Evolutionary conservation across 768 basidiomycete genomes (phyloP), one percentile per base, ranked within the genome.

Genomic region (Mycena floridula): DNA sequence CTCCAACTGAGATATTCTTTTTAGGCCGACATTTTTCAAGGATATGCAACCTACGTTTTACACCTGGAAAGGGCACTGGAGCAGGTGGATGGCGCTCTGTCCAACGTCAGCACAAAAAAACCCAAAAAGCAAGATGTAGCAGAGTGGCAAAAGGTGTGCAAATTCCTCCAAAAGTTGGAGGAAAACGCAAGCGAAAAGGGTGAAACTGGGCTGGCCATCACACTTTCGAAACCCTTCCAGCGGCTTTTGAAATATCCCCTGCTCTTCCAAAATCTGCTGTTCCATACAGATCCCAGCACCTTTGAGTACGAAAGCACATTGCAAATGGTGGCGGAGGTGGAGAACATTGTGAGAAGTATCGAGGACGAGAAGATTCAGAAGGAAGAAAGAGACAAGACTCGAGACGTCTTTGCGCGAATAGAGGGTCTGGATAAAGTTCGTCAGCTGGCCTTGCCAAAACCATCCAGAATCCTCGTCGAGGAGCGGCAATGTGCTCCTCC

Each of bases 311-410:
- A 99, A 62, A 87, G 85, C 58, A 96, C 94, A 11, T 69, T 95
- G 32, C 85, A 86, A 59, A 95, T 98, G 89, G 93, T 97, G 1
- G 90, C 92, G 16, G 93, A 98, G 62, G 89, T 99, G 6, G 96
- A 99, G 66, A 82, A 77, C 16, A 95, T 98, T 55, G 95, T 99
- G 39, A 77, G 95, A 37, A 89, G 88, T 49, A 97, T 99, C 45
- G 95, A 99, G 62, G 95, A 97, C 55, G 93, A 99, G 70, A 98
- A 98, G 72, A 88, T 92, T 44, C 86, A 89, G 60, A 90, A 91
- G 63, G 95, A 98, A 59, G 92, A 95, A 60, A 81, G 95, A 25
- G 91, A 96, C 65, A 88, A 86, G 69, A 96, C 94, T 3, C 74
- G 95, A 12, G 95, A 99, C 61, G 85, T 90, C 2, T 89, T 96